Evolutionary conservation across 257 asterid species (phyloP), one percentile per base, ranked within the genome.

Genomic region (Solanum raphanifolium): DNA sequence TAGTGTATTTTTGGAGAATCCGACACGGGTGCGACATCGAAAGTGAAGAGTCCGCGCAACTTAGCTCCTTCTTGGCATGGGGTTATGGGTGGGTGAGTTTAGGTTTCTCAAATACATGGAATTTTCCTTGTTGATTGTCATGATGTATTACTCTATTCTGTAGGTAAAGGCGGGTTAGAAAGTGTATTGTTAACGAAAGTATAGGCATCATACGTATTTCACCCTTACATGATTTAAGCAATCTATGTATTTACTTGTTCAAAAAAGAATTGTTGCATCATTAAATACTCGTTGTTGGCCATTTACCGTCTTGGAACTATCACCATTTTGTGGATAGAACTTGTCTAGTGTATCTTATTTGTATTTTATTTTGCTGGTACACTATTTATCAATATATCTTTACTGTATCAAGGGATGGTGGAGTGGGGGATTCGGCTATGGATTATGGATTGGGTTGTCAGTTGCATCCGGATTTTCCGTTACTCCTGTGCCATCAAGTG

Each of bases 341-440:
- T 79, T 46, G 16, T 81, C 41, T 29, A 18, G 68, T 31, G 25
- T 46, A 46, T 48, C 27, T 46, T 81, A 10, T 29, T 81, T 81
- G 27, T 29, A 3, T 27, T 46, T 81, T 43, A 31, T 1, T 18
- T 79, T 15, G 7, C 1, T 76, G 83, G 60, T 38, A 81, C 85
- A 29, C 69, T 38, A 76, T 76, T 81, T 43, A 29, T 84, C 23
- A 62, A 72, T 34, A 55, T 83, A 23, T 87, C 89, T 86, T 69
- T 87, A 65, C 86, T 82, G 88, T 86, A 71, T 89, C 65, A n/a
- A 95, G 98, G 98, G 98, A 86, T 95, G 98, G 98, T 95, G 98
- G 98, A 91, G 96, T 84, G 96, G 98, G 34, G 98, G 99, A 93
- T 96, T 94, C 87, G 98, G 96, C 79, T 95, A 96, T 83, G 98